Percentiles rank a stretch among this genome's conserved stretches.
Evolutionary conservation across 768 basidiomycete genomes (phyloP).

Genomic region (Dentipellis fragilis): DNA sequence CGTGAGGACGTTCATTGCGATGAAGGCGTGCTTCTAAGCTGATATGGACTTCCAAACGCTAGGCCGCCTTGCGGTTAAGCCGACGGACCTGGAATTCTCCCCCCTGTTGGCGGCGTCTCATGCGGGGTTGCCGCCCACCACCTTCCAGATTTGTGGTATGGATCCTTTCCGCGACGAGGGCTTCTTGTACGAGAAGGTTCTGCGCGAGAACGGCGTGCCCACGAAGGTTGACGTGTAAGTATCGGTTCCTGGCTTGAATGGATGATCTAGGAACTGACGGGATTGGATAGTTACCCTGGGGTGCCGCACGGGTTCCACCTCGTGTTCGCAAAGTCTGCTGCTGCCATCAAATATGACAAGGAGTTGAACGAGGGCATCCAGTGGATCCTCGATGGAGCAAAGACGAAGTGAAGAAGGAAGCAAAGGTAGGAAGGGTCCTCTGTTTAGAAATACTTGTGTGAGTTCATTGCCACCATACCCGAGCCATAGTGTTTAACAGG

Average conservation of each 20-base stretch:
- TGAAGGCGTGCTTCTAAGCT: neutral
- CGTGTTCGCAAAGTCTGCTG: neutral
- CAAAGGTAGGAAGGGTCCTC: too few relatives aligned
- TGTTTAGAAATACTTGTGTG: too few relatives aligned
- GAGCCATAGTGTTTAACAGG: too few relatives aligned
- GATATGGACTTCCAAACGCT: neutral
- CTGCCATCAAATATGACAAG: neutral
- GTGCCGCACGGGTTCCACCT: conserved; percentile 2
- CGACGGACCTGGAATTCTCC: neutral
- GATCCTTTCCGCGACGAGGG: conserved; percentile 3
- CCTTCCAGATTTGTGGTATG: neutral
- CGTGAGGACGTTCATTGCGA: neutral
- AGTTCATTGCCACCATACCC: too few relatives aligned
- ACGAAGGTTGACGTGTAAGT: conserved; percentile 1
- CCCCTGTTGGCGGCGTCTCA: conserved; percentile 1
- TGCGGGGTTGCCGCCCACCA: neutral
- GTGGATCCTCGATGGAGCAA: neutral
- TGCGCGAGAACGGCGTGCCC: neutral
- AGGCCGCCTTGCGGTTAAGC: neutral
- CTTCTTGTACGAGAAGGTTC: conserved; percentile 1
- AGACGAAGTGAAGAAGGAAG: too few relatives aligned
- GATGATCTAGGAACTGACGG: neutral
- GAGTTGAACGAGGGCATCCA: neutral
- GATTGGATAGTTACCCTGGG: conserved; percentile 2
- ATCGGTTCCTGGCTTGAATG: neutral